Base-by-base conservation (phyloP, 164 flowering plant species). In the Aristolochia fimbriata region DNA sequence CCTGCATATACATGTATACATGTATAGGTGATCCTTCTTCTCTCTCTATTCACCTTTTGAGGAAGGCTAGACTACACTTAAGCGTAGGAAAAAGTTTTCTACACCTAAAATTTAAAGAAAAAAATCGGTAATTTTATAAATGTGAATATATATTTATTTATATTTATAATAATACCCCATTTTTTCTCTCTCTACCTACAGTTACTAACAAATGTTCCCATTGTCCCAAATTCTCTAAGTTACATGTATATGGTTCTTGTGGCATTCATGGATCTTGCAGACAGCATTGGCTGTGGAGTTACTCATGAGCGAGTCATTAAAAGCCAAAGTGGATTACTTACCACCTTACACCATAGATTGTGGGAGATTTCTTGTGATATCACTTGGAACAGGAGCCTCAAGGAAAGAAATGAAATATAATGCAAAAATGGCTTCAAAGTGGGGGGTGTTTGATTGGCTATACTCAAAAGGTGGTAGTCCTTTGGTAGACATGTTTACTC, bases 251-350 rank as follows among this genome's bases (percentile, higher is more conserved):
- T 37, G 43, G 43, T 54, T 54, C 57, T 23, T 54, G 16, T 54
- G 43, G 43, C 30, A 27, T 27, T 27, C 1, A 37, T 37, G 8
- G 3, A 3, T 37, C 7, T 11, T 54, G 24, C 43, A 78, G 84
- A 73, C 87, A 11, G 56, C 75, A n/a, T 13, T 77, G 25, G 84
- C 81, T 12, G 64, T 77, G 23, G 71, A 70, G 63, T 71, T 74
- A 17, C 47, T 82, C 9, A 30, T 61, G 0, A 73, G 64, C 37
- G 74, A 72, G 65, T 65, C 64, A 20, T n/a, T 68, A 63, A 55
- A 48, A 59, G 63, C 58, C 47, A 73, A 62, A 12, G 48, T 56
- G 11, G 65, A 71, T 37, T 57, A 58, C 14, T 17, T 30, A 13
- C 69, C 63, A 3, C 61, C 65, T 21, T 51, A 69, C 22, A 72